Evolutionary conservation across 176 grass and related monocot species (phyloP), one percentile per base, ranked within the genome.

Genomic region (Lolium rigidum): DNA sequence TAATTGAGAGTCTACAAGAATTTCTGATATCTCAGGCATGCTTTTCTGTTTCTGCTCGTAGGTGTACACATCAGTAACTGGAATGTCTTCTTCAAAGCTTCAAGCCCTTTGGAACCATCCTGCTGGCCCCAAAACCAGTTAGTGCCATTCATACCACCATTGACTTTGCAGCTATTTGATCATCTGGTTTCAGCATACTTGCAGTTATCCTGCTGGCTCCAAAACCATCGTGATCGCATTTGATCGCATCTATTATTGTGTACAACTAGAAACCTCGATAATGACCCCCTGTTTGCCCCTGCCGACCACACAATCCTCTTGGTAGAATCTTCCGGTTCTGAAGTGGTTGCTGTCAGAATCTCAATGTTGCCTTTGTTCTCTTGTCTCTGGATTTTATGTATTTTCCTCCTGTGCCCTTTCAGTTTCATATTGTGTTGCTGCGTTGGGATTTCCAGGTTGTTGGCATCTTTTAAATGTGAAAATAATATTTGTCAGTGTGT

Each of bases 31-130:
- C 41, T 48, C 43, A 25, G 70, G 43, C 43, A 6, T 48, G 41
- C 10, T 73, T 48, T 24, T 21, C n/a, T 14, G 43, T 73, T 73
- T 48, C 43, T 73, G 70, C 43, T 24, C 22, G 11, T 73, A 73
- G 70, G 41, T 46, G 70, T n/a, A 8, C 70, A 47, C 20, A 43
- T 48, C 20, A 48, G 31, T 54, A 28, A 43, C 56, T 52, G 13
- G 1, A 18, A 89, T 95, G 88, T 77, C 88, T 64, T 3, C 88
- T 37, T 91, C 94, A 6, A 93, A 88, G 79, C 20, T 95, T 89
- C 89, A 96, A 83, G 89, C 94, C 46, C 52, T 93, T 5, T 96
- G 85, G 94, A 96, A 96, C 82, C 94, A 93, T 63, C 91, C 91
- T 4, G 41, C 41, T 43, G 41, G 41, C 41, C 41, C 41, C 41